Conservation (phyloP, 768 basidiomycete species). For the Sporobolomyces roseus region DNA sequence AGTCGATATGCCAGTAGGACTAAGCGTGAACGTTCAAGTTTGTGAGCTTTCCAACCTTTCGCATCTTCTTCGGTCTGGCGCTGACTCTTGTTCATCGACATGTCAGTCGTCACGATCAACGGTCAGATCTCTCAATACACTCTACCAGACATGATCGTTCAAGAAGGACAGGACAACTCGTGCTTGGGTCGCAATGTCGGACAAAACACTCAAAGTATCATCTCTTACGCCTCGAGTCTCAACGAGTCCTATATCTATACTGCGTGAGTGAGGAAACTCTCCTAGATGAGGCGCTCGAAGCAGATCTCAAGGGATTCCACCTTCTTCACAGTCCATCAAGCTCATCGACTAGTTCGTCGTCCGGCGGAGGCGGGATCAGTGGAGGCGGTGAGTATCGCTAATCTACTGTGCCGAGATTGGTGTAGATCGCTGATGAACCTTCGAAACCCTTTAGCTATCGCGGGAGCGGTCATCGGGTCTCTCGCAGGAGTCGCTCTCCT, state of each 20-base stretch:
- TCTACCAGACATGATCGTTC: not conserved
- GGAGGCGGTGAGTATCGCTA: not conserved
- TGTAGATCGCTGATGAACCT: not conserved
- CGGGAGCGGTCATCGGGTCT: constrained; percentile 16
- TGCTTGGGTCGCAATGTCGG: constrained; percentile 17
- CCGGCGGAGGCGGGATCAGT: not conserved
- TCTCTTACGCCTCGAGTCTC: constrained; percentile 21
- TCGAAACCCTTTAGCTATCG: constrained; percentile 6
- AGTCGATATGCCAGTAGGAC: constrained; percentile 24
- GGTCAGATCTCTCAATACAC: constrained; percentile 14
- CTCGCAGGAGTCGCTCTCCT: constrained; percentile 5
- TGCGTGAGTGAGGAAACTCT: not conserved
- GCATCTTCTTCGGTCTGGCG: not conserved
- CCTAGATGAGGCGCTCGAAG: not conserved
- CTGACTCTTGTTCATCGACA: not conserved
- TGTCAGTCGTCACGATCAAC: constrained; percentile 27
- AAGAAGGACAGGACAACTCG: not conserved
- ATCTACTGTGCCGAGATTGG: not conserved
- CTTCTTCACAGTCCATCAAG: not conserved
- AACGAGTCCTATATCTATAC: constrained; percentile 21
- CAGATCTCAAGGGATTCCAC: not conserved
- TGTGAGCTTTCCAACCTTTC: not conserved
- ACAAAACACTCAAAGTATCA: constrained; percentile 29
- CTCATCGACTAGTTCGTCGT: not conserved
- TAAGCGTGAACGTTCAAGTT: constrained; percentile 18